These are phyloP conservation scores for Neofusicoccum laricinum DNA, from an alignment of 2,329 filamentous ascomycete species.

Conservation along the genomic window DNA sequence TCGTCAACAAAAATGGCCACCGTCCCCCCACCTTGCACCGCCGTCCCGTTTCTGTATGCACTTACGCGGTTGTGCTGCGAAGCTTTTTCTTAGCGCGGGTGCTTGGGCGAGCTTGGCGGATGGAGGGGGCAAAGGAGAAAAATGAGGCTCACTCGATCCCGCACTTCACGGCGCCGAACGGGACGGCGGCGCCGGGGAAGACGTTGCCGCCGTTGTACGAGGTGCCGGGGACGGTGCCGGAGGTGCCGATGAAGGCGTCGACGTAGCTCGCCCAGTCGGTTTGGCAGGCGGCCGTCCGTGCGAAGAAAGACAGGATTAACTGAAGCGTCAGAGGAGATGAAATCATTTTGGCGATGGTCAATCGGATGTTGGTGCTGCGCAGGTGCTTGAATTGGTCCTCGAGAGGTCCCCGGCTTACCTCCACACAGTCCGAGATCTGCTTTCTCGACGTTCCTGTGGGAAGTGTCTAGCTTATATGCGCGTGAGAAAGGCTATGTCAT, in stretches of 20 bases:
- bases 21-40: no score
- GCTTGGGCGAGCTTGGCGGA: not conserved
- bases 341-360: not conserved
- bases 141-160: slow-evolving; percentile 29
- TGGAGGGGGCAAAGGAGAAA: slow-evolving; percentile 21
- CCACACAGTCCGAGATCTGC: no score
- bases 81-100: not conserved
- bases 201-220: slow-evolving; percentile 40
- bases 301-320: not conserved
- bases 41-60: no score
- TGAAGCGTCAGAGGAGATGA: not conserved
- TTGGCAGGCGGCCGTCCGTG: not conserved
- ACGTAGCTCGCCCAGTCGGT: slow-evolving; percentile 44
- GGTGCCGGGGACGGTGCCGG: slow-evolving; percentile 44
- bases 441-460: no score
- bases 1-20: no score
- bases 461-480: not conserved
- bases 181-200: slow-evolving; percentile 32
- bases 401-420: no score
- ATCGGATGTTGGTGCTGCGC: not conserved
- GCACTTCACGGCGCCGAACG: slow-evolving; percentile 35
- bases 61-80: slow-evolving; percentile 10
- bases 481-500: not conserved
- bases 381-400: no score
- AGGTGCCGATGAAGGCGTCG: slow-evolving; percentile 51